Base-by-base conservation (phyloP, 2,329 filamentous ascomycete genomes). In the Sporothrix euskadiensis region DNA sequence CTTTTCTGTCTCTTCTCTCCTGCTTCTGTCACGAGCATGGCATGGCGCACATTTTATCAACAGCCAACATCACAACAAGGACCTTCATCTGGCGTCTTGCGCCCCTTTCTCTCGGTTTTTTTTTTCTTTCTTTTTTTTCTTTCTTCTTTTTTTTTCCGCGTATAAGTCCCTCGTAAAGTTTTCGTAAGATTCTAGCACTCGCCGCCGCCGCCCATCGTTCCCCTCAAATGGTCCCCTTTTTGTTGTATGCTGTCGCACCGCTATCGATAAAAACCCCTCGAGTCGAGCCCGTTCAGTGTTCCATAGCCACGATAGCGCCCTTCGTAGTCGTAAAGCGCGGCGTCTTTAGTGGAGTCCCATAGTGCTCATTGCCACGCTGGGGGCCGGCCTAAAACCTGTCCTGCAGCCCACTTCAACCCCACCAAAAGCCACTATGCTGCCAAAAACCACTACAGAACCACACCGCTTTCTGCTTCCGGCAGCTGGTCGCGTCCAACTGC, bases 401-500 rank as follows among this genome's bases (percentile, higher is more conserved):
- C 61, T 47, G 61, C 10, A 66, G 61, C n/a, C 39, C 61, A 30
- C n/a, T 19, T 44, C 44, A 49, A 14, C 61, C 39, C 61, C 61
- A 69, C 47, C 66, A 69, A n/a, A 52, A 6, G 8, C 47, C 47
- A 52, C 47, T 52, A 52, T 19, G 47, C 47, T 52, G 47, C 35
- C 35, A 41, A 14, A 3, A 22, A 30, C 52, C 52, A 56, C 52
- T 12, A 4, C 22, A 30, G 12, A 35, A 57, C 44, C 66, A 73
- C 69, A 72, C 69, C 69, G 69, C 72, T 72, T 73, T 69, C 71
- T 72, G 32, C 70, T 73, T 72, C 72, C 54, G 56, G 66, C 47
- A 72, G 68, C 70, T 69, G 66, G 16, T 35, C 65, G 57, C 9
- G 41, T 41, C 52, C 32, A 1, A 63, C 30, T 12, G 49, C 47